Base-by-base conservation (phyloP, 2,329 filamentous ascomycete species). In the Myriosclerotinia duriaeana region DNA sequence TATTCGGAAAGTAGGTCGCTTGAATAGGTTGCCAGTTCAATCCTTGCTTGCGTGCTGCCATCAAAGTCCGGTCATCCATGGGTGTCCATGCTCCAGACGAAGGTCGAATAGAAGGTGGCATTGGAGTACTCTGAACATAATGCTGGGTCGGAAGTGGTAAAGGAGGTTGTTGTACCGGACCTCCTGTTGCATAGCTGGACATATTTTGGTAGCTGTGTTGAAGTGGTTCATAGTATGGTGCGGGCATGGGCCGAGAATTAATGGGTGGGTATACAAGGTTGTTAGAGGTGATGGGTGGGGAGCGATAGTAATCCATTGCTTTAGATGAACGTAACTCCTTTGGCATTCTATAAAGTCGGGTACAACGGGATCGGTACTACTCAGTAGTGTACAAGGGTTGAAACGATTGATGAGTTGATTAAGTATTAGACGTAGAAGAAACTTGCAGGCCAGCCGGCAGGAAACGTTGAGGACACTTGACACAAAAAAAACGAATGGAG, bases 21-120 rank as follows among this genome's bases (percentile, higher is more conserved):
- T 92, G 88, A 75, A 96, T 95, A 73, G 91, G 89, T 64, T 86
- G 85, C 92, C 92, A 96, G 78, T 93, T 94, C 76, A 93, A 84
- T 34, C 90, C 90, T 73, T 88, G 86, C 58, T 89, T 85, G 64
- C 92, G 86, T 20, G 91, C 90, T 53, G 81, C 79, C 69, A 94
- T 81, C 53, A 96, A 84, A 48, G 86, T 86, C 72, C 89, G 84
- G 77, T 96, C 92, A 72, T 95, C 91, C 58, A 86, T 82, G 1
- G 84, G 80, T 42, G 85, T 89, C 92, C 92, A 96, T 0, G 88
- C 87, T 11, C 85, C 85, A 0, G 85, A 87, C 44, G 85, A 86
- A 34, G 85, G 80, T 58, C 86, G 83, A 46, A 74, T 70, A 30
- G 73, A 73, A 15, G 69, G 59, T 34, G 62, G 65, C 46, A 69